Base-by-base conservation (phyloP, 2,329 filamentous ascomycete genomes). In the Colletotrichum tamarilloi region DNA sequence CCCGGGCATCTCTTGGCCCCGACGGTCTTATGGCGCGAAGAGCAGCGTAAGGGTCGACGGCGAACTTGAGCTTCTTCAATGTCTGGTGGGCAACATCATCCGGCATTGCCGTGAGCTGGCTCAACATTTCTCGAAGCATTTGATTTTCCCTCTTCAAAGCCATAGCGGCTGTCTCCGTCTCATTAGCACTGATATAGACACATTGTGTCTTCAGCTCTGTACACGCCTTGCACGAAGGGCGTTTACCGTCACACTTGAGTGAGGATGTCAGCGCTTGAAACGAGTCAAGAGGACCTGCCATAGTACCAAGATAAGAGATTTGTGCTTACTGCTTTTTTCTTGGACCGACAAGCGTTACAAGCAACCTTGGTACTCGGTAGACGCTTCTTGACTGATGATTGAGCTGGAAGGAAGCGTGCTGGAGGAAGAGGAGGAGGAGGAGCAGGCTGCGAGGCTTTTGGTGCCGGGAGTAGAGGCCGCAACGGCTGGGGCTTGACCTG, bases 51-150 rank as follows among this genome's bases (percentile, higher is more conserved):
- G 76, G 68, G 60, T 79, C 77, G 11, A 65, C 68, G 5, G 76
- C 75, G 24, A 76, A 75, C 12, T 76, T 74, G 1, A 81, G 59
- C 16, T 62, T 38, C 12, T 72, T 64, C 5, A 82, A 53, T 3
- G 77, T 74, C 9, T 73, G 55, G 2, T 57, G 35, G 4, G 75
- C 74, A 26, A 76, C 75, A 2, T 73, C 64, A 5, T 75, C 56
- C 4, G 79, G 74, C 19, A 80, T 62, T 9, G 72, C 65, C 30
- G 73, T 76, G 5, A 81, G 68, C 19, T 57, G 65, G 7, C 77
- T 74, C 42, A 77, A 69, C 11, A 80, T 35, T 5, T 79, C 35
- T 56, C 81, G 78, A 5, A 79, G 58, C n/a, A 76, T 14, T 42
- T 76, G 46, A 16, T 75, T 73, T 26, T 65, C 65, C 42, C 71